Conservation (phyloP, 2,329 filamentous ascomycete genomes). For the Chrysosporium queenslandicum region DNA sequence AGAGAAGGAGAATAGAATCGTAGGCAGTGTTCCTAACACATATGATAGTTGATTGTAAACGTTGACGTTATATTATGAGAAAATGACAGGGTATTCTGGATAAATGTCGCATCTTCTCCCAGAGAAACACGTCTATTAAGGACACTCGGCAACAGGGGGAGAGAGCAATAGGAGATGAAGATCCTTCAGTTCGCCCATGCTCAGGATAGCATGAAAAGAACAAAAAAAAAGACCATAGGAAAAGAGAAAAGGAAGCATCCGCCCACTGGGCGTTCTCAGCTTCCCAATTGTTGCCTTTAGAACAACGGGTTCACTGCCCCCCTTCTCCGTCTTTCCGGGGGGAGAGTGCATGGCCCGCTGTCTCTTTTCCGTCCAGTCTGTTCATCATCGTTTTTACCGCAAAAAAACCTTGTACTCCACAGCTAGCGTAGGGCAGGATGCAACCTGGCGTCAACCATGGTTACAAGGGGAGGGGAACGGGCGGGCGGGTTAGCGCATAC, state of each 20-base stretch:
- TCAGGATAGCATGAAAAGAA: neutral
- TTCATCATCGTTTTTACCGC: neutral
- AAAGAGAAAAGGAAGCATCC: neutral
- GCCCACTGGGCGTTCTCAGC: too few species aligned
- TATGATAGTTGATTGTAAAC: neutral
- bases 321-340: neutral
- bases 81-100: neutral
- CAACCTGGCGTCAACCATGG: neutral
- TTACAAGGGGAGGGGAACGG: neutral
- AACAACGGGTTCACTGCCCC: neutral
- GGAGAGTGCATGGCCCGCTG: neutral
- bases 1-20: neutral
- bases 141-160: neutral
- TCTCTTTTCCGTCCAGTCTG: neutral
- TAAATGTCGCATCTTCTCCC: neutral
- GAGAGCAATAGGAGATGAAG: neutral
- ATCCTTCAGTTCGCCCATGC: neutral
- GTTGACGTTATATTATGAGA: neutral
- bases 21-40: neutral
- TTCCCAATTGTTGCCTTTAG: too few species aligned
- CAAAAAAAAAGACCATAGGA: neutral
- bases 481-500: neutral
- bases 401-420: slow-evolving; percentile 5
- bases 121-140: neutral
- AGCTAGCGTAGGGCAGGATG: slow-evolving; percentile 1